These are phyloP conservation scores for Ramichloridium luteum DNA, from an alignment of 2,329 filamentous ascomycete genomes.

Conservation along the genomic window DNA sequence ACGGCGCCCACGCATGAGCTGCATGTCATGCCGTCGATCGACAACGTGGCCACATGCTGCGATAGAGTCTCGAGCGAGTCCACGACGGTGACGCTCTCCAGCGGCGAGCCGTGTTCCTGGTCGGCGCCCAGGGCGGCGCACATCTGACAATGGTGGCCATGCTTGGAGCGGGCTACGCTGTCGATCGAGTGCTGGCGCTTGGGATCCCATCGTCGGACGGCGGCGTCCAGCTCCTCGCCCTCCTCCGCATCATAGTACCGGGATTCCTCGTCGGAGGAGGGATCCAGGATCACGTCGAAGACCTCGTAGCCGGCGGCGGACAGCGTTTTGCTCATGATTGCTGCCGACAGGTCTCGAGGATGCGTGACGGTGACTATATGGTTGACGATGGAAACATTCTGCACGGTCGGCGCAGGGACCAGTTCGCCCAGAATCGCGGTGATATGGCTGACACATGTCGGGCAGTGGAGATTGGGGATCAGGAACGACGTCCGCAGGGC, in stretches of 20 bases:
- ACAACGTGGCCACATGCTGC: constrained; percentile 20
- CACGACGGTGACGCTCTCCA: neutral
- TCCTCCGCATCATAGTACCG: neutral
- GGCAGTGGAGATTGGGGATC: constrained; percentile 65
- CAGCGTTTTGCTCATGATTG: constrained; percentile 27
- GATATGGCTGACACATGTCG: constrained; percentile 59
- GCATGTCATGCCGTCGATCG: constrained; percentile 47
- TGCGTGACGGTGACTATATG: constrained; percentile 49
- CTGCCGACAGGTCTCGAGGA: neutral
- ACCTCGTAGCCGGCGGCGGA: constrained; percentile 27
- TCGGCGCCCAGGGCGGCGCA: neutral
- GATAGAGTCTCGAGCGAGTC: neutral
- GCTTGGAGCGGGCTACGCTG: constrained; percentile 2
- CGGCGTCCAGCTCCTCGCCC: constrained; percentile 7
- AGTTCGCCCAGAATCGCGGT: constrained; percentile 34
- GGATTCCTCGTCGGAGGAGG: constrained; percentile 1
- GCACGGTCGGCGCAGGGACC: constrained; percentile 40
- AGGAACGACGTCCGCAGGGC: constrained; percentile 45
- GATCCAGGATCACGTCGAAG: constrained; percentile 6
- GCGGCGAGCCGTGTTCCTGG: neutral
- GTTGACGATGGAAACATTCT: constrained; percentile 59
- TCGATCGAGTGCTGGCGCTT: constrained; percentile 4
- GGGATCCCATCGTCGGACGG: constrained; percentile 12
- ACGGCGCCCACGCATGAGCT: constrained; percentile 42
- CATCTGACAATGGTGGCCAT: constrained; percentile 3